A percentile compares a stretch with the other conserved stretches of the same genome.
Evolutionary conservation across 148 eudicot genomes (phyloP).

Genomic region (Camellia lanceoleosa): DNA sequence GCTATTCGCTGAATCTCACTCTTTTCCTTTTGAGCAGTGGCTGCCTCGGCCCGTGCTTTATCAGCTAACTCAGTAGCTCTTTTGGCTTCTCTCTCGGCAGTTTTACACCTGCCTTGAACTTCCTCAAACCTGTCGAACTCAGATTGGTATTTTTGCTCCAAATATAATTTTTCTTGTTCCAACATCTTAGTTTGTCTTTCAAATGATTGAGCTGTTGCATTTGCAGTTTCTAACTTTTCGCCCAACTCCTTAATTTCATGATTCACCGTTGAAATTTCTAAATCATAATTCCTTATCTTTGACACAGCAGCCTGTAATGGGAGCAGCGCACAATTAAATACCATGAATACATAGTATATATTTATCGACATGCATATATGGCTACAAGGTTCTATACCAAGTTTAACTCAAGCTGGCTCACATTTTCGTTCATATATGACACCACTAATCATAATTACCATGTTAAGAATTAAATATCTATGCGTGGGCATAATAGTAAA

Average conservation of each 20-base stretch:
- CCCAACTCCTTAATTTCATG: slow-evolving; percentile 50
- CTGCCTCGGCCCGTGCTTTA: slow-evolving; percentile 77
- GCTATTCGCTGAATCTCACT: slow-evolving; percentile 61
- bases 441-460: neutral
- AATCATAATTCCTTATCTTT: slow-evolving; percentile 58
- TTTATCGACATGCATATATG: neutral
- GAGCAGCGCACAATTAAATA: slow-evolving; percentile 1
- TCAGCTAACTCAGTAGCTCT: slow-evolving; percentile 86
- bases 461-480: no score
- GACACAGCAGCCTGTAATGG: slow-evolving; percentile 67
- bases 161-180: slow-evolving; percentile 71
- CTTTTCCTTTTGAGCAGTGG: slow-evolving; percentile 65
- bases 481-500: neutral
- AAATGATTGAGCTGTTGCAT: slow-evolving; percentile 56
- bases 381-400: neutral
- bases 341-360: neutral
- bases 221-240: slow-evolving; percentile 55
- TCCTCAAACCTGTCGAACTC: slow-evolving; percentile 78
- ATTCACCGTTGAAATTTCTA: slow-evolving; percentile 46
- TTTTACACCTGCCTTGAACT: slow-evolving; percentile 71
- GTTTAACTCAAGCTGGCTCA: neutral
- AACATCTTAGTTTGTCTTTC: slow-evolving; percentile 78
- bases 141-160: slow-evolving; percentile 73
- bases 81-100: slow-evolving; percentile 87
- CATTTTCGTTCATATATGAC: neutral